A percentile compares a stretch with the other conserved stretches of the same genome.
Conservation (phyloP, 345 rosid species). For the Populus simonii region DNA sequence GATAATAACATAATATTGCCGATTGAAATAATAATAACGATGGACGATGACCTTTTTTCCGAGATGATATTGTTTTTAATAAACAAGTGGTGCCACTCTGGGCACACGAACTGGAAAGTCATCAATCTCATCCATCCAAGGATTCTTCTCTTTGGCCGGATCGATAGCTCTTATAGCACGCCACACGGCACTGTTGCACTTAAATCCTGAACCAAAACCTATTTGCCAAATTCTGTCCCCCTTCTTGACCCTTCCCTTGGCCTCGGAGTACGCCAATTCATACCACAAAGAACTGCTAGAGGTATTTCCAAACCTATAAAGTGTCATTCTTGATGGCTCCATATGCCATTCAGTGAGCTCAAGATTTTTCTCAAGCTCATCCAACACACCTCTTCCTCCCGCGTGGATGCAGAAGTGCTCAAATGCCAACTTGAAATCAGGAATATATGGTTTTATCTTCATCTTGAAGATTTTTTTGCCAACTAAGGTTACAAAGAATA, state of each 20-base stretch:
- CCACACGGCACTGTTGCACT: conserved; percentile 96
- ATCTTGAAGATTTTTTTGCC: conserved; percentile 64
- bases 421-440: conserved; percentile 80
- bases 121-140: conserved; percentile 76
- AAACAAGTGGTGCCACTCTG: neutral
- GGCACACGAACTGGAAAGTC: conserved; percentile 71
- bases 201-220: conserved; percentile 90
- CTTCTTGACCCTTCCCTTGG: conserved; percentile 76
- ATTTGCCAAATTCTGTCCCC: conserved; percentile 92
- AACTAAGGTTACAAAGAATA: conserved; percentile 59
- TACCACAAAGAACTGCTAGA: conserved; percentile 92
- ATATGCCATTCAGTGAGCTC: conserved; percentile 73
- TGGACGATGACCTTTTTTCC: no score
- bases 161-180: conserved; percentile 61
- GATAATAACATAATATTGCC: no score
- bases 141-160: conserved; percentile 68
- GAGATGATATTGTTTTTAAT: neutral
- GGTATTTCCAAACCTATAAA: conserved; percentile 81
- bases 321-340: conserved; percentile 95
- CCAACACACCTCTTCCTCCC: conserved; percentile 83
- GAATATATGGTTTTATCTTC: conserved; percentile 66
- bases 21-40: no score
- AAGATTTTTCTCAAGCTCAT: conserved; percentile 80
- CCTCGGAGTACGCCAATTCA: conserved; percentile 78
- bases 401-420: conserved; percentile 91